phyloP scores from a whole-genome alignment of 768 basidiomycete species.

The Myochromella boudieri region DNA sequence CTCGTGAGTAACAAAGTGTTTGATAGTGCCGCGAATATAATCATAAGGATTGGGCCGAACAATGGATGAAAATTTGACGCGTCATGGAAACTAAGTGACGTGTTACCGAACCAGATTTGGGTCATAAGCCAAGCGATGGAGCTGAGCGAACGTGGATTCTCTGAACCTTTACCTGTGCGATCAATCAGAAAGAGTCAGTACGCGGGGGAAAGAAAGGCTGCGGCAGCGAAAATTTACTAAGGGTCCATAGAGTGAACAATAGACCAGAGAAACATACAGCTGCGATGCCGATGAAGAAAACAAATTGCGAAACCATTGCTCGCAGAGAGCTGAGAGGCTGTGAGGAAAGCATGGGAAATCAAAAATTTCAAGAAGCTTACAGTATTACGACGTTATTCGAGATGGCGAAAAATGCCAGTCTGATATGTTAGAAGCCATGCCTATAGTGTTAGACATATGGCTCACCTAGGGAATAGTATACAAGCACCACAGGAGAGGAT shows the following conservation, averaged over 20 bases:
- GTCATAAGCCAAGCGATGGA: constrained; percentile 82
- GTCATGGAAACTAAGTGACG: constrained; percentile 57
- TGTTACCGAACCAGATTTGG: constrained; percentile 86
- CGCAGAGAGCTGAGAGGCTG: constrained; percentile 58
- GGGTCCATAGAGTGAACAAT: constrained; percentile 49
- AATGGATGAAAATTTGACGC: constrained; percentile 64
- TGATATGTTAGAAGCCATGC: constrained; percentile 17
- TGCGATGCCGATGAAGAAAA: constrained; percentile 78
- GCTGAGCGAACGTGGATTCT: constrained; percentile 33
- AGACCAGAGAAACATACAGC: constrained; percentile 81
- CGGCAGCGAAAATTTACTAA: constrained; percentile 24
- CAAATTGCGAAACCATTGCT: constrained; percentile 79
- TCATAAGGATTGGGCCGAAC: constrained; percentile 80
- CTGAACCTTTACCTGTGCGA: constrained; percentile 26
- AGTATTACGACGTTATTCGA: constrained; percentile 78
- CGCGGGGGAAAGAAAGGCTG: background rate
- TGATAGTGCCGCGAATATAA: constrained; percentile 72
- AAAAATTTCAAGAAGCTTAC: constrained; percentile 41
- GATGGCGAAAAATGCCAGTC: constrained; percentile 79
- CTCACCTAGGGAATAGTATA: constrained; percentile 78
- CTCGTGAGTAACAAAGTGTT: constrained; percentile 82
- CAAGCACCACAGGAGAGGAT: constrained; percentile 83
- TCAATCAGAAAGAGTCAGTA: background rate
- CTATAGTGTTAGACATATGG: background rate
- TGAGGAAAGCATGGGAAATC: background rate